Evolutionary conservation across 345 rosid species (phyloP).

Genomic region (Salix brachista): DNA sequence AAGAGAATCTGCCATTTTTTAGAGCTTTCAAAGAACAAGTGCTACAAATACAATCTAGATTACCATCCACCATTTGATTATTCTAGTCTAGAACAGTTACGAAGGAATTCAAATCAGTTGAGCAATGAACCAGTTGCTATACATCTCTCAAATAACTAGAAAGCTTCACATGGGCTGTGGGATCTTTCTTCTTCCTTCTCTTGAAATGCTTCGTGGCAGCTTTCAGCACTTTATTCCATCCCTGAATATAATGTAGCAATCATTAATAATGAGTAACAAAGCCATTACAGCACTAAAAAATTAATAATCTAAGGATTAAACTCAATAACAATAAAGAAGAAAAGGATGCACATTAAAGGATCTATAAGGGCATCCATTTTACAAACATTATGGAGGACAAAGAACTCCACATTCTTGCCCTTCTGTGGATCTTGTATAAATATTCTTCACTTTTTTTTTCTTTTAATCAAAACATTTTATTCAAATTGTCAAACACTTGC

Average conservation of each 20-base stretch:
- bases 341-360: too few species aligned
- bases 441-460: not conserved
- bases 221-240: slow-evolving; percentile 62
- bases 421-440: too few species aligned
- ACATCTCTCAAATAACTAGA: slow-evolving; percentile 32
- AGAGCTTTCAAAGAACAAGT: not conserved
- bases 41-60: not conserved
- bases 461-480: not conserved
- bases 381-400: too few species aligned
- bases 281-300: not conserved
- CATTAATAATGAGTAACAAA: not conserved
- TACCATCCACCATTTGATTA: not conserved
- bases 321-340: too few species aligned
- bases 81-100: not conserved
- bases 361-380: too few species aligned
- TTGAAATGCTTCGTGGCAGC: slow-evolving; percentile 78
- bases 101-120: not conserved
- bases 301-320: not conserved
- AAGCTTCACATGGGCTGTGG: slow-evolving; percentile 27
- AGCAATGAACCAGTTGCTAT: not conserved
- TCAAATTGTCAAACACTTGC: not conserved
- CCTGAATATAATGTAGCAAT: slow-evolving; percentile 30
- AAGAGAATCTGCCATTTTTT: not conserved
- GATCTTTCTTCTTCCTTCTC: slow-evolving; percentile 44
- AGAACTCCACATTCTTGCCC: too few species aligned